These are phyloP conservation scores for Plantago coronopus DNA, from an alignment of 305 asterid genomes.

Conservation along the genomic window DNA sequence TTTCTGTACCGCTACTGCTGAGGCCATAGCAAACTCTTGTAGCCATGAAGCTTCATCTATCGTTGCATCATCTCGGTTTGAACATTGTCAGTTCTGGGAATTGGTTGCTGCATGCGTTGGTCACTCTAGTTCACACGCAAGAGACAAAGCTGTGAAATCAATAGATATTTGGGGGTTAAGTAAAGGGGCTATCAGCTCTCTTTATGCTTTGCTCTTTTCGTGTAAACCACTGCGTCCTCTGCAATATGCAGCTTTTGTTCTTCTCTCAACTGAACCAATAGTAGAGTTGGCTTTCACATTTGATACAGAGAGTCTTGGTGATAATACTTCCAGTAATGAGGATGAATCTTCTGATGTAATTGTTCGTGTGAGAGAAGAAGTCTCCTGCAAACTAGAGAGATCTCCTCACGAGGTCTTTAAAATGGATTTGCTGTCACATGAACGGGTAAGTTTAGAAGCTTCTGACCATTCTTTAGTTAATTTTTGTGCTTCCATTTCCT, in stretches of 20 bases:
- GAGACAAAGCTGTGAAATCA: slow-evolving; percentile 86
- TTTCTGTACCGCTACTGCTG: slow-evolving; percentile 76
- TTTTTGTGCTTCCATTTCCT: background rate
- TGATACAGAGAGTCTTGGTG: slow-evolving; percentile 30
- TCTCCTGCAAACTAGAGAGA: slow-evolving; percentile 62
- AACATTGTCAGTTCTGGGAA: slow-evolving; percentile 79
- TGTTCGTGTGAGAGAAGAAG: slow-evolving; percentile 60
- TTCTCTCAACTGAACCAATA: slow-evolving; percentile 79
- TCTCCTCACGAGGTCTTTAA: slow-evolving; percentile 56
- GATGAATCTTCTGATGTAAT: slow-evolving; percentile 46
- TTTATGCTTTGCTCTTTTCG: slow-evolving; percentile 80
- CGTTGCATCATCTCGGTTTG: slow-evolving; percentile 65
- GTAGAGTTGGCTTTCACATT: slow-evolving; percentile 49
- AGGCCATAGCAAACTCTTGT: slow-evolving; percentile 60
- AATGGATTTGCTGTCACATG: slow-evolving; percentile 67
- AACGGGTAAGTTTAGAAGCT: slow-evolving; percentile 57
- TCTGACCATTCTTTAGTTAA: slow-evolving; percentile 8
- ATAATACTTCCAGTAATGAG: slow-evolving; percentile 37
- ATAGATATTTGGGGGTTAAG: slow-evolving; percentile 91
- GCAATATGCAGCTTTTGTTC: slow-evolving; percentile 81
- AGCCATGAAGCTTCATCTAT: slow-evolving; percentile 55
- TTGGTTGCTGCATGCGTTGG: slow-evolving; percentile 69
- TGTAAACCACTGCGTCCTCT: slow-evolving; percentile 65
- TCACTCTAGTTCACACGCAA: slow-evolving; percentile 75
- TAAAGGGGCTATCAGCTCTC: slow-evolving; percentile 81